These are phyloP conservation scores for Aspergillus cristatus DNA, from an alignment of 495 filamentous ascomycete species.

Conservation along the genomic window DNA sequence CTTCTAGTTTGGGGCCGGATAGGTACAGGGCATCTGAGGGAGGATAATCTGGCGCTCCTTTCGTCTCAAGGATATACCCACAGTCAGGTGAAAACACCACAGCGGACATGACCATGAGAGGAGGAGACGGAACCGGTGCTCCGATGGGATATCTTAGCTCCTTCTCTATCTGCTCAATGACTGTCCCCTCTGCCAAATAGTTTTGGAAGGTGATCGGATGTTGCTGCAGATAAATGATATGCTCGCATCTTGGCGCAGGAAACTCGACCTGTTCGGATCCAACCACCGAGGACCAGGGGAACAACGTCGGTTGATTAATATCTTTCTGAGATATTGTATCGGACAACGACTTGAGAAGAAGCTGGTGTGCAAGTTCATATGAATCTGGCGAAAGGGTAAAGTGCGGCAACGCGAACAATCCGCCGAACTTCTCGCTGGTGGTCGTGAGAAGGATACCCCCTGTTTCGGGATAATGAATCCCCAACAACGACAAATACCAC, in stretches of 20 bases:
- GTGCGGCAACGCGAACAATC: slow-evolving; percentile 82
- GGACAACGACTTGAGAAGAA: slow-evolving; percentile 64
- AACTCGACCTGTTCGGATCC: slow-evolving; percentile 47
- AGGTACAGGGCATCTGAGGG: slow-evolving; percentile 59
- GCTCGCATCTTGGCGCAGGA: slow-evolving; percentile 73
- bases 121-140: slow-evolving; percentile 55
- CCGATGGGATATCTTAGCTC: slow-evolving; percentile 83
- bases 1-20: slow-evolving; percentile 67
- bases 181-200: slow-evolving; percentile 19
- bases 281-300: slow-evolving; percentile 58
- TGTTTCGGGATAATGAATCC: slow-evolving; percentile 69
- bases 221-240: slow-evolving; percentile 78
- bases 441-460: slow-evolving; percentile 75
- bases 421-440: slow-evolving; percentile 84
- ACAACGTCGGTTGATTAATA: slow-evolving; percentile 38
- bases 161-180: slow-evolving; percentile 63
- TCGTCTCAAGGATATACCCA: slow-evolving; percentile 81
- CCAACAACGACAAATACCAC: slow-evolving; percentile 67
- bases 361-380: slow-evolving; percentile 54
- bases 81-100: slow-evolving; percentile 92
- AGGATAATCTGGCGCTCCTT: slow-evolving; percentile 64
- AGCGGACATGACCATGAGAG: slow-evolving; percentile 70
- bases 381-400: slow-evolving; percentile 56
- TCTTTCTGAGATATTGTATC: slow-evolving; percentile 52
- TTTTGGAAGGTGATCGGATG: slow-evolving; percentile 44